Conservation (phyloP, 768 basidiomycete species). For the Sutorius australiensis region DNA sequence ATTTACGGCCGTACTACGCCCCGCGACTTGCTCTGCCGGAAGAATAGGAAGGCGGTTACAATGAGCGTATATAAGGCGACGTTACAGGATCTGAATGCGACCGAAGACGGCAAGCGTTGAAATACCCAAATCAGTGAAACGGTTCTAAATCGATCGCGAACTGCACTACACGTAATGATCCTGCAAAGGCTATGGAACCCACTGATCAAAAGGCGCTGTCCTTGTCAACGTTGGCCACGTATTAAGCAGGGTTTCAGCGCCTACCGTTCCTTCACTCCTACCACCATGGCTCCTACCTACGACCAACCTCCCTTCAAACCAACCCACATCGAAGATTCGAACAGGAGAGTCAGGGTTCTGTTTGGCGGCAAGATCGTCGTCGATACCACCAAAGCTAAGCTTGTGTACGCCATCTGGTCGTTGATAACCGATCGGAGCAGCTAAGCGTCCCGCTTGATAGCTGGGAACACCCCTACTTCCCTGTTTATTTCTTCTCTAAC, state of each 20-base stretch:
- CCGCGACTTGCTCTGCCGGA: too few relatives aligned
- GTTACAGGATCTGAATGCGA: too few relatives aligned
- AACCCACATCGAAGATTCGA: slow-evolving; percentile 45
- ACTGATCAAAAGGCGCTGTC: too few relatives aligned
- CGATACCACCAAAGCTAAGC: slow-evolving; percentile 53
- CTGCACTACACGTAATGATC: too few relatives aligned
- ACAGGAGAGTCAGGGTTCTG: slow-evolving; percentile 52
- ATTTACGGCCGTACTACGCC: too few relatives aligned
- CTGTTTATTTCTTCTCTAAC: slow-evolving; percentile 50
- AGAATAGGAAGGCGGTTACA: too few relatives aligned
- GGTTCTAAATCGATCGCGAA: too few relatives aligned
- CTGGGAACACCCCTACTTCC: slow-evolving; percentile 58
- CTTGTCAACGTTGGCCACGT: too few relatives aligned
- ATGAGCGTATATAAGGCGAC: too few relatives aligned
- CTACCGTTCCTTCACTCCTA: neutral
- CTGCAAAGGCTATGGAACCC: too few relatives aligned
- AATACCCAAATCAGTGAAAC: too few relatives aligned
- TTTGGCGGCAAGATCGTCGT: slow-evolving; percentile 50
- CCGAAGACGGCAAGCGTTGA: too few relatives aligned
- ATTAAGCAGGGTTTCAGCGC: neutral
- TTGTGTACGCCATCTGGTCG: slow-evolving; percentile 45
- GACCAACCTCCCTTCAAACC: slow-evolving; percentile 34
- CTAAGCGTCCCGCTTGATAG: slow-evolving; percentile 29
- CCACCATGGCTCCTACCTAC: slow-evolving; percentile 15
- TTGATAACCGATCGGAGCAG: neutral